Percentiles rank a stretch among this genome's conserved stretches.
Conservation (phyloP, 1,284 basidiomycete genomes). For the Tilletia walkeri region DNA sequence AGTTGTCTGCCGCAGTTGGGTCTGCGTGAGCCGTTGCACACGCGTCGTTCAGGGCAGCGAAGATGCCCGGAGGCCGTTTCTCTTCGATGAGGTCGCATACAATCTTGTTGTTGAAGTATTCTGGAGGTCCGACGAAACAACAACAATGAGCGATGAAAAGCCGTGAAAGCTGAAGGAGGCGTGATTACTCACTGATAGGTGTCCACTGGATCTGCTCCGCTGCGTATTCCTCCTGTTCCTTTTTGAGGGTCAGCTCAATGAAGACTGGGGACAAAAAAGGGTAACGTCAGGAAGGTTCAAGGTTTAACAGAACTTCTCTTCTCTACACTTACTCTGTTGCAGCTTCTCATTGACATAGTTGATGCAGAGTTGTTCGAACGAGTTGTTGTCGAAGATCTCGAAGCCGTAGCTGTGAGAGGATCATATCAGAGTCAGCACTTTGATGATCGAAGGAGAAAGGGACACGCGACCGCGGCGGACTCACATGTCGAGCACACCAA, state of each 20-base stretch:
- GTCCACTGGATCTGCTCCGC: slow-evolving; percentile 99
- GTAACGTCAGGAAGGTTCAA: no score
- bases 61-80: slow-evolving; percentile 90
- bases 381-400: slow-evolving; percentile 98
- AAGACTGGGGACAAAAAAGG: slow-evolving; percentile 62
- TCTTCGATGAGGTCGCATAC: slow-evolving; percentile 99
- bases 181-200: slow-evolving; percentile 71
- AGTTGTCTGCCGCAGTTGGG: slow-evolving; percentile 91
- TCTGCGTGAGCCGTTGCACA: slow-evolving; percentile 98
- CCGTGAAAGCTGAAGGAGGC: background rate
- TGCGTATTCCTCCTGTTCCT: slow-evolving; percentile 98
- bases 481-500: slow-evolving; percentile 97
- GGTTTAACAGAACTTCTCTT: no score
- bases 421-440: slow-evolving; percentile 10
- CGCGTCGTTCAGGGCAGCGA: slow-evolving; percentile 96
- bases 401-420: slow-evolving; percentile 62
- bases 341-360: slow-evolving; percentile 99
- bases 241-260: slow-evolving; percentile 96
- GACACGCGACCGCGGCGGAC: slow-evolving; percentile 44
- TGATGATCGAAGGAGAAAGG: slow-evolving; percentile 20
- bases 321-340: slow-evolving; percentile 65
- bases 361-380: slow-evolving; percentile 98
- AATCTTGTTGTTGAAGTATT: slow-evolving; percentile 62
- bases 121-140: background rate
- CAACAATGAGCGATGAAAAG: background rate